Conservation (phyloP, 345 rosid species). For the Eucalyptus microcorys region DNA sequence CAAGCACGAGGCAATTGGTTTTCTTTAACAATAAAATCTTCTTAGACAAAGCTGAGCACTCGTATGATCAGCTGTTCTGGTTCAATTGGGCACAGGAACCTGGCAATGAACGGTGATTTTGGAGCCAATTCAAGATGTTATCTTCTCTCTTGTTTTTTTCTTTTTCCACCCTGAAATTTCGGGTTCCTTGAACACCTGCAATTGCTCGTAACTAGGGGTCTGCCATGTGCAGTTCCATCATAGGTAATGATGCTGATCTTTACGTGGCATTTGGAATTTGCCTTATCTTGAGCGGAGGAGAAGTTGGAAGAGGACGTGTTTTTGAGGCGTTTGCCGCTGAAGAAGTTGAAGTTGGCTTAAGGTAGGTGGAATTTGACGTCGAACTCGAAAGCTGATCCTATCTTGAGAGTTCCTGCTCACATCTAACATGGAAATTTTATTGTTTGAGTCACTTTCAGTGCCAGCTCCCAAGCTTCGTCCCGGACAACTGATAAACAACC, state of each 20-base stretch:
- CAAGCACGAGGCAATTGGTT: neutral
- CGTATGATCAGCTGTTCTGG: neutral
- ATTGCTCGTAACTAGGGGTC: neutral
- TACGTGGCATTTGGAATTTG: neutral
- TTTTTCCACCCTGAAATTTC: neutral
- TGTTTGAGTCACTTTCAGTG: neutral
- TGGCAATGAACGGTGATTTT: neutral
- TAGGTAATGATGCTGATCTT: neutral
- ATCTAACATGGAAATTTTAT: neutral
- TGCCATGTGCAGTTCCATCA: neutral
- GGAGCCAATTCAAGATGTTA: neutral
- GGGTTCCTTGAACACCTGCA: neutral
- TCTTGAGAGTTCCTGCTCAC: neutral
- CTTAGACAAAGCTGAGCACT: neutral
- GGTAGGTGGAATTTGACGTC: neutral
- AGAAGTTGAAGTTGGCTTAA: neutral
- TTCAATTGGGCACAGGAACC: neutral
- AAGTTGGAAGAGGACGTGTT: neutral
- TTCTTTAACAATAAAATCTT: neutral
- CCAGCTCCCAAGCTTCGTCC: neutral
- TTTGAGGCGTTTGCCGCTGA: neutral
- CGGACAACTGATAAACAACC: neutral
- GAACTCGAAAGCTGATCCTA: neutral
- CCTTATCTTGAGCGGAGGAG: neutral
- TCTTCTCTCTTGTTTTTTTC: neutral